Percentiles rank a stretch among this genome's conserved stretches.
phyloP scores from a whole-genome alignment of 306 rosid genomes.

The Castanospermum australe region DNA sequence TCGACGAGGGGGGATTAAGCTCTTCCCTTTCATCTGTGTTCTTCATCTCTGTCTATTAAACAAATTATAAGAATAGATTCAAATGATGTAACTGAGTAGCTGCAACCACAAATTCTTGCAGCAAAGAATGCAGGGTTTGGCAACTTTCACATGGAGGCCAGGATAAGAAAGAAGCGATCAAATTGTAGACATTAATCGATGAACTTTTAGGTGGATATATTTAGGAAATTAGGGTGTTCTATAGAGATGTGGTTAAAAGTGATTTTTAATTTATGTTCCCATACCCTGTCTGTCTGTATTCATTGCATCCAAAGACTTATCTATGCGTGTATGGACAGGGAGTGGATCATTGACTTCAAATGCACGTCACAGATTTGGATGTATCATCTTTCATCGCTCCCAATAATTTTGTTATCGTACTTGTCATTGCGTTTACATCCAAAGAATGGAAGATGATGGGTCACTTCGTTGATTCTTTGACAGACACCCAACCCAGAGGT shows the following conservation, averaged over 20 bases:
- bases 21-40: conserved; percentile 8
- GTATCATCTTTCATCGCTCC: background rate
- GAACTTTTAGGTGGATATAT: background rate
- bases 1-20: conserved; percentile 28
- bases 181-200: background rate
- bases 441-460: background rate
- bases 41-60: background rate
- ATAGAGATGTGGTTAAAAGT: background rate
- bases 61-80: background rate
- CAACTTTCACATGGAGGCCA: too few relatives aligned
- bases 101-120: background rate
- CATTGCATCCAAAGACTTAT: background rate
- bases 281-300: conserved; percentile 11
- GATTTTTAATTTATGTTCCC: conserved; percentile 23
- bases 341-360: conserved; percentile 11
- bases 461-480: too few relatives aligned
- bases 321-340: background rate
- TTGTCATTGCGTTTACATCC: background rate
- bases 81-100: background rate
- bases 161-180: too few relatives aligned
- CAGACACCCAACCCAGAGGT: too few relatives aligned
- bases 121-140: too few relatives aligned
- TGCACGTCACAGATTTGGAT: background rate
- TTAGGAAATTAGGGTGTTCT: background rate
- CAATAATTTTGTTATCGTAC: background rate